Evolutionary conservation across 2,329 filamentous ascomycete genomes (phyloP).

Genomic region (Fusarium chuoi): DNA sequence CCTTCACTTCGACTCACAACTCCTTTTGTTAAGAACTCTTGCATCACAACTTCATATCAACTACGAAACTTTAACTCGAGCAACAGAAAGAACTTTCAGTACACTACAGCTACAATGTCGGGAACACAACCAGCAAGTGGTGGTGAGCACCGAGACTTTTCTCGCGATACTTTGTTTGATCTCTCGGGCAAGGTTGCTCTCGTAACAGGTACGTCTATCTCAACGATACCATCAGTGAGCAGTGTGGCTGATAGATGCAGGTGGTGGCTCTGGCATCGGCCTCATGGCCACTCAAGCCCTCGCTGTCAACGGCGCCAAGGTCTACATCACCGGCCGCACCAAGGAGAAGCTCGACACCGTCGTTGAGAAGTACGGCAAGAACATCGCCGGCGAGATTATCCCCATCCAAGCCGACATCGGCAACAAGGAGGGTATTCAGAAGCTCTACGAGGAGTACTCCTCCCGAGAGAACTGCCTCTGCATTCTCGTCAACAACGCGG

Average conservation of each 20-base stretch:
- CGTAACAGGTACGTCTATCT: conserved; percentile 52
- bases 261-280: conserved; percentile 71
- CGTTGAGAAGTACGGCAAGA: conserved; percentile 66
- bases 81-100: background rate
- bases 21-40: background rate
- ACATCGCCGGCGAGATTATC: conserved; percentile 65
- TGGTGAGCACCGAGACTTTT: conserved; percentile 46
- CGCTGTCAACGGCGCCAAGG: conserved; percentile 73
- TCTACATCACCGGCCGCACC: conserved; percentile 76
- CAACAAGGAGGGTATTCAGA: conserved; percentile 67
- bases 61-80: conserved; percentile 12
- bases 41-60: background rate
- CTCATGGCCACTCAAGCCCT: conserved; percentile 76
- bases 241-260: conserved; percentile 33
- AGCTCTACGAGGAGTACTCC: conserved; percentile 67
- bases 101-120: conserved; percentile 25
- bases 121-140: conserved; percentile 31
- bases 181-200: conserved; percentile 57
- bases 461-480: conserved; percentile 67
- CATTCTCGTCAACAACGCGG: conserved; percentile 76
- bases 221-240: background rate
- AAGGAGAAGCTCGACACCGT: conserved; percentile 70
- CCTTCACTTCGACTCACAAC: conserved; percentile 4
- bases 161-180: conserved; percentile 54
- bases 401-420: conserved; percentile 71